A percentile compares a stretch with the other conserved stretches of the same genome.
phyloP scores from a whole-genome alignment of 345 rosid genomes.

The Gossypium herbaceum region DNA sequence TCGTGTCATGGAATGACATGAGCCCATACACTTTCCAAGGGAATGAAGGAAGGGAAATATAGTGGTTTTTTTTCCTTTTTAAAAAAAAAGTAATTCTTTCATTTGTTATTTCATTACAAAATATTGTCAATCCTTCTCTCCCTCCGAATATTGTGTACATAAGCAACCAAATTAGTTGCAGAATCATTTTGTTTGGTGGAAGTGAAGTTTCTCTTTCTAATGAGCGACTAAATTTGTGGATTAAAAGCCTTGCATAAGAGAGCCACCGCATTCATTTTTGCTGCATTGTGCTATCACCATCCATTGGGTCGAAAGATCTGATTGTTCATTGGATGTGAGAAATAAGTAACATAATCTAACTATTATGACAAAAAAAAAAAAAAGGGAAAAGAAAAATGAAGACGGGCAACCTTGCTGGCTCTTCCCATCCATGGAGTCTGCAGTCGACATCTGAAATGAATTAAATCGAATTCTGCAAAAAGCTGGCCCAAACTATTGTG shows the following conservation, averaged over 20 bases:
- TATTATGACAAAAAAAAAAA: too few species aligned
- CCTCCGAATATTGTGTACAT: conserved; percentile 23
- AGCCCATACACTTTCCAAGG: conserved; percentile 32
- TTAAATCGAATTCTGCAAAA: too few species aligned
- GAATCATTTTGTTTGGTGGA: neutral
- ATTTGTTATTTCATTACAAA: neutral
- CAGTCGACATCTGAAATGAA: too few species aligned
- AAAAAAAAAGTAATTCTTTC: neutral
- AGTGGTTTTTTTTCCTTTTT: neutral
- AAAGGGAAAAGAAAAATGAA: too few species aligned
- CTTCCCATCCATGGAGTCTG: too few species aligned
- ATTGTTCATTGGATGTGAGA: too few species aligned
- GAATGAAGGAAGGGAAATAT: conserved; percentile 5
- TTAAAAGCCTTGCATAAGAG: neutral
- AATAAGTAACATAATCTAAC: too few species aligned
- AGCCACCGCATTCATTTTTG: too few species aligned
- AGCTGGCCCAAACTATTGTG: too few species aligned
- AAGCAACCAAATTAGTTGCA: conserved; percentile 50
- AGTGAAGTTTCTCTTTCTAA: neutral
- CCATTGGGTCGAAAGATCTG: too few species aligned
- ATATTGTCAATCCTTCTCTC: neutral
- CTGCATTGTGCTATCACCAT: too few species aligned
- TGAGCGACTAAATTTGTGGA: neutral
- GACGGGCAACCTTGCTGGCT: too few species aligned
- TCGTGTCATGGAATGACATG: conserved; percentile 53